phyloP scores from a whole-genome alignment of 169 alveolate genomes.

The Babesia gibsoni region DNA sequence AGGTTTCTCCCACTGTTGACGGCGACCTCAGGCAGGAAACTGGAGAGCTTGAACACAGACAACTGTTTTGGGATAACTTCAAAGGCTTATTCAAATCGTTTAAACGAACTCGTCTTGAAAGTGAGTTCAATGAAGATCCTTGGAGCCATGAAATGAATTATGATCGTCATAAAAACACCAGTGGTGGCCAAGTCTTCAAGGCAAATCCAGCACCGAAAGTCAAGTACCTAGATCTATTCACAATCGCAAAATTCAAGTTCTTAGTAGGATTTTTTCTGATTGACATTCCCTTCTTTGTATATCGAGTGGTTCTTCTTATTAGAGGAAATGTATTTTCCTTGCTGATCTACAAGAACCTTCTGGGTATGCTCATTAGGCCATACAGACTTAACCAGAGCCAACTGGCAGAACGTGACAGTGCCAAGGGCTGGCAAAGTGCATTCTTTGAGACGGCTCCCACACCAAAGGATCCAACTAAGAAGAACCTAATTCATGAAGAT shows the following conservation, averaged over 20 bases:
- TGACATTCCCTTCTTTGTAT: conserved; percentile 55
- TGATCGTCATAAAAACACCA: neutral
- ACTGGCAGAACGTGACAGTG: conserved; percentile 65
- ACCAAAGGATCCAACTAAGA: conserved; percentile 10
- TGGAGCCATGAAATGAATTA: neutral
- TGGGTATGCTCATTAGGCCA: conserved; percentile 53
- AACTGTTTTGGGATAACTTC: conserved; percentile 2
- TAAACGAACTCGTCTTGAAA: neutral
- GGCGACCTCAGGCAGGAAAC: conserved; percentile 23
- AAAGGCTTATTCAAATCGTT: neutral
- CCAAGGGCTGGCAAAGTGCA: conserved; percentile 65
- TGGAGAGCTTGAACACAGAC: neutral
- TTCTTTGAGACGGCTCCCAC: conserved; percentile 29
- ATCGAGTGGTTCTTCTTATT: conserved; percentile 23
- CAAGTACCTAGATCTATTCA: conserved; percentile 53
- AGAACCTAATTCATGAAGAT: conserved; percentile 22
- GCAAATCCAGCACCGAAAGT: conserved; percentile 16
- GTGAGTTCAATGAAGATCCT: neutral
- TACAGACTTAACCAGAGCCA: conserved; percentile 56
- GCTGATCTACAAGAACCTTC: conserved; percentile 49
- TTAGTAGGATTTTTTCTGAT: conserved; percentile 54
- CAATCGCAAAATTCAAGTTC: conserved; percentile 61
- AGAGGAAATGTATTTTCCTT: conserved; percentile 43
- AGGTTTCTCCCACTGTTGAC: conserved; percentile 53
- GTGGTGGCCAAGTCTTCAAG: neutral